These are phyloP conservation scores for Botryotinia narcissicola DNA, from an alignment of 2,329 filamentous ascomycete genomes.

Conservation along the genomic window DNA sequence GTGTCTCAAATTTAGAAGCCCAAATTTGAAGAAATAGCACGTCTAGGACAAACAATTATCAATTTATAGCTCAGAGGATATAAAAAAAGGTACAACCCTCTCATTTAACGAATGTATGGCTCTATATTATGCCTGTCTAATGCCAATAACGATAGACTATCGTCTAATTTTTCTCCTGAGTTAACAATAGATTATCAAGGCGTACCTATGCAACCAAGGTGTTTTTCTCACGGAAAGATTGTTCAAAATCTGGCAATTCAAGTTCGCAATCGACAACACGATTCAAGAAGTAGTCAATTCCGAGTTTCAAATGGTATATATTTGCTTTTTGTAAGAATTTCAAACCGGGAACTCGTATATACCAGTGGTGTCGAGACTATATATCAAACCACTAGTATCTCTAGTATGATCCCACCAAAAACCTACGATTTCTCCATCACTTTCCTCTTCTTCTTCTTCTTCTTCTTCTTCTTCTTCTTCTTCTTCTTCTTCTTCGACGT, in stretches of 20 bases:
- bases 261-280: background rate
- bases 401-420: background rate
- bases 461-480: background rate
- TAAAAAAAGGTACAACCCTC: background rate
- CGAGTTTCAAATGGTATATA: background rate
- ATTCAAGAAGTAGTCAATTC: too few species aligned
- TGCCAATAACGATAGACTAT: background rate
- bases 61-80: background rate
- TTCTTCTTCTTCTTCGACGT: background rate
- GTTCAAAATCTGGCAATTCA: background rate
- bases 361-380: background rate
- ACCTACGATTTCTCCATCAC: background rate
- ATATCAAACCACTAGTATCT: background rate
- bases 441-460: background rate
- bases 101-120: background rate
- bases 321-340: background rate
- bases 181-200: background rate
- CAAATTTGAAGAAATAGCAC: too few species aligned
- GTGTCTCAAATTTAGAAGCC: background rate
- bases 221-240: background rate
- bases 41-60: background rate
- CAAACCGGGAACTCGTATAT: background rate
- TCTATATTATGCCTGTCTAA: background rate
- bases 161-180: background rate
- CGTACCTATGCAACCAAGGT: background rate